A percentile compares a stretch with the other conserved stretches of the same genome.
Conservation (phyloP, 2,329 filamentous ascomycete genomes). For the Sporothrix inflata region DNA sequence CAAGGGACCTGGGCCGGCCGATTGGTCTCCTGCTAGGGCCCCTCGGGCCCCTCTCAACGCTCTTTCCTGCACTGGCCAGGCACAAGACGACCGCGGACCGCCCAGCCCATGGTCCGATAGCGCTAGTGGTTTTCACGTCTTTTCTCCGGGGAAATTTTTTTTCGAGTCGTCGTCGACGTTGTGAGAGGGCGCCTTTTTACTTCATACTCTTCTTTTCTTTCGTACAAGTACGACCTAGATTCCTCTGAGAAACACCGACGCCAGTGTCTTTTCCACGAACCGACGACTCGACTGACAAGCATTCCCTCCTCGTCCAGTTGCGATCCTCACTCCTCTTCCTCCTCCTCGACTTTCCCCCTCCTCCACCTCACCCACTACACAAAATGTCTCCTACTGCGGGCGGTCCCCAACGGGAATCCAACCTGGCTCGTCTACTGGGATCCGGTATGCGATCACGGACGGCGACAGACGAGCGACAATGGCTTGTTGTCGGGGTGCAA, state of each 20-base stretch:
- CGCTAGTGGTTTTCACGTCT: slow-evolving; percentile 27
- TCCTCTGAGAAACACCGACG: background rate
- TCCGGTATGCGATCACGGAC: slow-evolving; percentile 65
- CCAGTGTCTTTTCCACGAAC: background rate
- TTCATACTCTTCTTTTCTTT: background rate
- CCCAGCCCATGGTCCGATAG: slow-evolving; percentile 27
- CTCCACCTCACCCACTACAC: slow-evolving; percentile 17
- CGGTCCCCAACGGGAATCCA: slow-evolving; percentile 77
- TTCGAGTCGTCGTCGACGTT: slow-evolving; percentile 16
- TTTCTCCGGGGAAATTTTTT: slow-evolving; percentile 29
- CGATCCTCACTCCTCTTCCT: background rate
- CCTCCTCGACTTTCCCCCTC: background rate
- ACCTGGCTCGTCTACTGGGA: slow-evolving; percentile 82
- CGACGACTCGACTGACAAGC: background rate
- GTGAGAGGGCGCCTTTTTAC: slow-evolving; percentile 19
- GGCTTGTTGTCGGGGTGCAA: background rate
- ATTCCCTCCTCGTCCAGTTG: background rate
- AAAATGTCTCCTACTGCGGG: slow-evolving; percentile 63
- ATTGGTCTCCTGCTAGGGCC: background rate
- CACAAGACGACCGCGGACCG: background rate
- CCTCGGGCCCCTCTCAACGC: background rate
- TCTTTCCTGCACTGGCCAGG: background rate
- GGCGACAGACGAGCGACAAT: background rate
- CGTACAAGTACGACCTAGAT: background rate
- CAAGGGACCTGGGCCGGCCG: background rate